Percentiles rank a stretch among this genome's conserved stretches.
These are phyloP conservation scores for Agroathelia rolfsii DNA, from an alignment of 1,284 basidiomycete genomes.

Conservation along the genomic window DNA sequence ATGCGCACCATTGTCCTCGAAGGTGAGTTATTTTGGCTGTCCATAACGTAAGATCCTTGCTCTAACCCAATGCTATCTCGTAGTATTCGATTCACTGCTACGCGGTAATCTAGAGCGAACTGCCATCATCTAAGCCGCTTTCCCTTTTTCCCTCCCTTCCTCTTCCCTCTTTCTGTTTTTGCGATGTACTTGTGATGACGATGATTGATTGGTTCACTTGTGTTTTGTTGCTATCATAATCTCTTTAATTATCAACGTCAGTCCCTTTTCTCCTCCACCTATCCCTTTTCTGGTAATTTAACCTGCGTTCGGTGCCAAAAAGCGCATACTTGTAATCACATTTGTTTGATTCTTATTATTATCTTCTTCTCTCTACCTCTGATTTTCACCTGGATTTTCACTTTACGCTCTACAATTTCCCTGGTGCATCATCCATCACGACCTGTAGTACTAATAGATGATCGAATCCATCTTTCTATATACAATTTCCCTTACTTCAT, in stretches of 20 bases:
- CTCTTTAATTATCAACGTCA: background rate
- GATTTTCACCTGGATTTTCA: constrained; percentile 8
- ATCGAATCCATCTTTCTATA: no score
- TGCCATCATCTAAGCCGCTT: constrained; percentile 16
- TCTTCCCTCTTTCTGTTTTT: constrained; percentile 1
- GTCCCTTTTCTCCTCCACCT: constrained; percentile 1
- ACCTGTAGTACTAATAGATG: no score
- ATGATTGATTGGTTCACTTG: no score
- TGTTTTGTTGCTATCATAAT: background rate
- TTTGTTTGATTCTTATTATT: no score
- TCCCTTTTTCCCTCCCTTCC: background rate
- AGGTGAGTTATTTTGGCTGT: constrained; percentile 15
- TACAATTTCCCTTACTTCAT: no score
- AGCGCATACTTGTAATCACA: no score
- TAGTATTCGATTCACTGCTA: constrained; percentile 21
- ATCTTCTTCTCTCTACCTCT: constrained; percentile 10
- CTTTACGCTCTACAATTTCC: no score
- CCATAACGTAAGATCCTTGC: constrained; percentile 5
- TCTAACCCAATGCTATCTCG: background rate
- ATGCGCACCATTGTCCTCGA: constrained; percentile 35
- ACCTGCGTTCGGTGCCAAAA: no score
- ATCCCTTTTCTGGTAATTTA: background rate
- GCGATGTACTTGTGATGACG: no score
- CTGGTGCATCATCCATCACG: no score
- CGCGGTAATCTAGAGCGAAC: constrained; percentile 19